Evolutionary conservation across 164 flowering plant species (phyloP).

Genomic region (Platanus orientalis): DNA sequence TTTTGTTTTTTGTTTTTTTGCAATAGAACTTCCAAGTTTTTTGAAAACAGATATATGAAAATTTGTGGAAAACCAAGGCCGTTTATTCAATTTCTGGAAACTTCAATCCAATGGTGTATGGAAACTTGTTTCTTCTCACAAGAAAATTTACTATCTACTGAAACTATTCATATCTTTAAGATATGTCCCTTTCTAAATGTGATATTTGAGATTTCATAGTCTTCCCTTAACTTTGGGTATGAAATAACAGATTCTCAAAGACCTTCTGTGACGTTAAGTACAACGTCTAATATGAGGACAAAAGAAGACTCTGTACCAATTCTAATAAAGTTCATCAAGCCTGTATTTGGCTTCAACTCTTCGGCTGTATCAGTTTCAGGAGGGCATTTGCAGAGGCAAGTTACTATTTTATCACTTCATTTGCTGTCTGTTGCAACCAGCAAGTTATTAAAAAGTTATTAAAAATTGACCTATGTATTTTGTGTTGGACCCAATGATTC

Average conservation of each 20-base stretch:
- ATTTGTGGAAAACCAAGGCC: neutral
- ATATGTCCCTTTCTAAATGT: slow-evolving; percentile 1
- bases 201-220: neutral
- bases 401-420: slow-evolving; percentile 5
- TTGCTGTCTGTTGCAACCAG: neutral
- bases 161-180: neutral
- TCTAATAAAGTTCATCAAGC: slow-evolving; percentile 62
- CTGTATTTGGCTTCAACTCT: slow-evolving; percentile 81
- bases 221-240: slow-evolving; percentile 12
- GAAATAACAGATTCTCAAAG: slow-evolving; percentile 55
- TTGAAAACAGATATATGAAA: neutral
- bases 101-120: too few relatives aligned
- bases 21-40: neutral
- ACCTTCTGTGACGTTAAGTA: slow-evolving; percentile 72
- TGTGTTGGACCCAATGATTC: neutral
- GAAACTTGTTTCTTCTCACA: neutral
- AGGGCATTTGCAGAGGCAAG: slow-evolving; percentile 69
- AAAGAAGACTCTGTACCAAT: slow-evolving; percentile 46
- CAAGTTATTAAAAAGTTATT: too few relatives aligned
- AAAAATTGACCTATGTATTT: neutral
- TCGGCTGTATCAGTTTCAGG: slow-evolving; percentile 68
- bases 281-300: slow-evolving; percentile 59
- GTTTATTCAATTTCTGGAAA: neutral
- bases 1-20: too few relatives aligned
- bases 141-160: neutral